Evolutionary conservation across 2,329 filamentous ascomycete species (phyloP), one percentile per base, ranked within the genome.

Genomic region (Colletotrichum neosansevieriae): DNA sequence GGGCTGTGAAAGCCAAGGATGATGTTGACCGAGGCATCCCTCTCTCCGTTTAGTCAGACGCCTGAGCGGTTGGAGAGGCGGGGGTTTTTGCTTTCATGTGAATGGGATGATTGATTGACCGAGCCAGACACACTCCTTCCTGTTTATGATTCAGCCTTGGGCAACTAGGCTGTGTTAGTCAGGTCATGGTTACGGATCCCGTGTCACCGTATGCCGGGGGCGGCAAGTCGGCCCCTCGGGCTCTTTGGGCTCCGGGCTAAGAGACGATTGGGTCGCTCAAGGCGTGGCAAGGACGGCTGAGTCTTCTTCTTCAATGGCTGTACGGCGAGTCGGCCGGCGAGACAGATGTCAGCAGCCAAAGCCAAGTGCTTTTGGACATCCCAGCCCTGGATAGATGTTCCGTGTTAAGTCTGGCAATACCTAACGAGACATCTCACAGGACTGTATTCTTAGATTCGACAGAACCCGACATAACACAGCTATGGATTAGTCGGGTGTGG

Each of bases 181-280:
- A 57, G 53, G 17, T 19, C 38, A 32, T 57, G 32, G 53, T 44
- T 17, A 57, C 53, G 53, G 53, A 57, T 57, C 19, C 38, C 19
- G 36, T 44, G 36, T 57, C 12, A 40, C 51, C 38, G 24, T 13
- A 7, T 9, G 40, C 24, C 38, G 38, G 53, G 29, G 29, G 29
- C 36, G 38, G 29, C 36, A 21, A 15, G 19, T 24, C 36, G 53
- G 53, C 53, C 29, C 36, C n/a, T 40, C 15, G 36, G 36, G 53
- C 53, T 42, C 36, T 11, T 40, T 21, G 36, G 36, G 53, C 51
- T 34, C 51, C 51, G 51, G 32, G 34, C 51, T 13, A 40, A 36
- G 17, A 9, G 17, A 7, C 36, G 17, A 21, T 38, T 15, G 49
- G 19, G 34, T 40, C 17, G 13, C 38, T 54, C 29, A 34, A 40